A percentile compares a stretch with the other conserved stretches of the same genome.
phyloP scores from a whole-genome alignment of 805 yeast species.

The Zygoascus bituminiphila region DNA sequence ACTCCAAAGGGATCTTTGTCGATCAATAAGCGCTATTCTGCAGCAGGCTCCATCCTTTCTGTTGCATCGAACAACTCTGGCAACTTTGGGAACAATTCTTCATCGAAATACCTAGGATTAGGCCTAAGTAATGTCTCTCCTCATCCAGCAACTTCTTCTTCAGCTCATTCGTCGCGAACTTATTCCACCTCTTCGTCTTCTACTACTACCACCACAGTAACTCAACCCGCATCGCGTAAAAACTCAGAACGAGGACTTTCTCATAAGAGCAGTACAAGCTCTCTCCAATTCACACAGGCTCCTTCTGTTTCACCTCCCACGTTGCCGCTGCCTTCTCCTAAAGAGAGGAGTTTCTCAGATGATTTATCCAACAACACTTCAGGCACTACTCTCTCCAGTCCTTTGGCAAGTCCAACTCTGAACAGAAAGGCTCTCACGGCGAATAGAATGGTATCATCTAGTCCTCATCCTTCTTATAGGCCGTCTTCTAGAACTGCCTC shows the following conservation, averaged over 20 bases:
- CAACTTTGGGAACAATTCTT: neutral
- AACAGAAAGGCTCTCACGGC: neutral
- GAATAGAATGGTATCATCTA: neutral
- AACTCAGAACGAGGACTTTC: neutral
- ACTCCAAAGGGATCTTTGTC: neutral
- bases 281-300: neutral
- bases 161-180: neutral
- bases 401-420: neutral
- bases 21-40: neutral
- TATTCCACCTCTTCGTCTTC: neutral
- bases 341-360: neutral
- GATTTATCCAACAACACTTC: neutral
- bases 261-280: neutral
- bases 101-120: neutral
- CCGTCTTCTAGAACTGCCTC: constrained; percentile 2
- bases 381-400: neutral
- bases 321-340: neutral
- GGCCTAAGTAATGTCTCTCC: neutral
- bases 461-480: neutral
- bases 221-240: neutral
- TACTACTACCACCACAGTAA: neutral
- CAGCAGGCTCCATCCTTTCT: neutral
- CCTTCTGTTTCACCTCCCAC: neutral
- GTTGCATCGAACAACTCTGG: neutral
- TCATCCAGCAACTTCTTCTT: neutral